Percentiles rank a stretch among this genome's conserved stretches.
phyloP scores from a whole-genome alignment of 148 eudicot species.

The Chenopodium suecicum region DNA sequence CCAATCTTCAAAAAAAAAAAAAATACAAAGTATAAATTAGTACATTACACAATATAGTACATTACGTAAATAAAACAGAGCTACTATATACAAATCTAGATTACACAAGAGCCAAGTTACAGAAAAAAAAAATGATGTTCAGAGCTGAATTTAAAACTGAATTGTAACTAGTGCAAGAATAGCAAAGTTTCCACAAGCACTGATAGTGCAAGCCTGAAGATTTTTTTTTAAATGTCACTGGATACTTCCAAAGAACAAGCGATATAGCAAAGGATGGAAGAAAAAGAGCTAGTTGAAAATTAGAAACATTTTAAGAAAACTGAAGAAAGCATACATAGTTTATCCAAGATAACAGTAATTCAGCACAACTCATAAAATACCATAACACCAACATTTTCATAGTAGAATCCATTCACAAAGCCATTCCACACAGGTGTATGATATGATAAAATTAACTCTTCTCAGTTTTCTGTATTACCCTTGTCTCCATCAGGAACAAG shows the following conservation, averaged over 20 bases:
- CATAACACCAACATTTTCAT: not conserved
- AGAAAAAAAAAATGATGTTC: no score
- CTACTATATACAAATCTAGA: no score
- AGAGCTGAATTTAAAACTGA: no score
- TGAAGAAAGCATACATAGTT: not conserved
- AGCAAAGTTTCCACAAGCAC: conserved; percentile 98
- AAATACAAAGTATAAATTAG: no score
- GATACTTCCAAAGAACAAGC: conserved; percentile 15
- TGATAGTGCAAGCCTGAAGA: conserved; percentile 77
- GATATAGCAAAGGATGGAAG: not conserved
- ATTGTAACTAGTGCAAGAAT: conserved; percentile 35
- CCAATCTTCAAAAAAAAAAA: no score
- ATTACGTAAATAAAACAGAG: no score
- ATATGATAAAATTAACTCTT: not conserved
- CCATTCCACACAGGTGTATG: not conserved
- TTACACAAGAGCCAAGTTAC: no score
- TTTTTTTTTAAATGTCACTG: not conserved
- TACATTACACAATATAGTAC: no score
- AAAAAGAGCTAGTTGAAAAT: not conserved
- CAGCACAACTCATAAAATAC: not conserved
- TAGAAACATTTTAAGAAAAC: not conserved
- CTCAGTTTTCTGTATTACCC: no score
- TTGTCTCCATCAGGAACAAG: no score
- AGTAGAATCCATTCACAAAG: not conserved
- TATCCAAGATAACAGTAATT: not conserved